Conservation (phyloP, 2,329 filamentous ascomycete genomes). For the Macrophomina phaseolina region DNA sequence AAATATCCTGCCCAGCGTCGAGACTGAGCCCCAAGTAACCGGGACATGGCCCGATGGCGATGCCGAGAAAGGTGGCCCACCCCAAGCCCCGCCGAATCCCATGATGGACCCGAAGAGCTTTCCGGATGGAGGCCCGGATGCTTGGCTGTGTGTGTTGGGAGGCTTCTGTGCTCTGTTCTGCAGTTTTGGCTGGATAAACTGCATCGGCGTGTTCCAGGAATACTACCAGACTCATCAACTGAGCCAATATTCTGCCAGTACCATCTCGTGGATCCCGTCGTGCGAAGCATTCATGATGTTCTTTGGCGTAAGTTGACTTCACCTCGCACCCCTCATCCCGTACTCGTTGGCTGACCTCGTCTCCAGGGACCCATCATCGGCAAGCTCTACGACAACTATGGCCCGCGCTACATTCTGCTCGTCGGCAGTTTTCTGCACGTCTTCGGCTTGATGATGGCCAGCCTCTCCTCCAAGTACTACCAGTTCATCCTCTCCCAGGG, state of each 20-base stretch:
- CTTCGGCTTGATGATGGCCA: slow-evolving; percentile 68
- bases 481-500: slow-evolving; percentile 62
- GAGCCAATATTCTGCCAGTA: slow-evolving; percentile 43
- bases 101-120: slow-evolving; percentile 30
- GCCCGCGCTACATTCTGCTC: slow-evolving; percentile 62
- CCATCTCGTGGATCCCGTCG: slow-evolving; percentile 55
- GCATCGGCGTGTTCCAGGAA: slow-evolving; percentile 53
- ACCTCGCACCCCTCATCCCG: not conserved
- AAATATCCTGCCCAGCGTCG: slow-evolving; percentile 18
- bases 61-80: slow-evolving; percentile 14
- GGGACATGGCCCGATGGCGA: slow-evolving; percentile 2
- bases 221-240: slow-evolving; percentile 55
- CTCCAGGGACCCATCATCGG: slow-evolving; percentile 65
- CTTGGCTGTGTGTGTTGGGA: slow-evolving; percentile 49
- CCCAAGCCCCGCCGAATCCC: slow-evolving; percentile 13
- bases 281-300: slow-evolving; percentile 57
- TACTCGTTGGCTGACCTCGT: not conserved
- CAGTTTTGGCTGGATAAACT: slow-evolving; percentile 52
- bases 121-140: slow-evolving; percentile 47
- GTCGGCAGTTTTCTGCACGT: slow-evolving; percentile 62
- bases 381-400: slow-evolving; percentile 67
- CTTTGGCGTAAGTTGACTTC: slow-evolving; percentile 46
- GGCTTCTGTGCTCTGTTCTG: slow-evolving; percentile 40
- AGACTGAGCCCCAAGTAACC: slow-evolving; percentile 10
- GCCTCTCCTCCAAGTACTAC: slow-evolving; percentile 60